Base-by-base conservation (phyloP, 495 filamentous ascomycete genomes). In the Xylaria castorea region DNA sequence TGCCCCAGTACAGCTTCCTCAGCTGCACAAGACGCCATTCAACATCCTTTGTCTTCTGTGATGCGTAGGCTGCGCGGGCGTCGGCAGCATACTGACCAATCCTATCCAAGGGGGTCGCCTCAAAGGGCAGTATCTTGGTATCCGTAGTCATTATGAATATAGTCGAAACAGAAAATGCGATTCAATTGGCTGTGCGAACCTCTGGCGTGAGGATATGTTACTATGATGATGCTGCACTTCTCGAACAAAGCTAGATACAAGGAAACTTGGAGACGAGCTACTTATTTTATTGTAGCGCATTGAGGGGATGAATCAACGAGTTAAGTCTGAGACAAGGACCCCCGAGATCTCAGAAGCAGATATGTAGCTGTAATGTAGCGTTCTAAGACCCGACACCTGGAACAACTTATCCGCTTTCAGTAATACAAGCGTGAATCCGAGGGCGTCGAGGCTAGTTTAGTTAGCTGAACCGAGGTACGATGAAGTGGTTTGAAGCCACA, bases 1-100 rank as follows among this genome's bases (percentile, higher is more conserved):
- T 76, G 3, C 88, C 94, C 94, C 94, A 97, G 84, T 97, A 98
- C 55, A 98, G 91, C 85, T 94, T 95, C 63, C 94, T 91, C 48
- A 98, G 90, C 86, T 98, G 95, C 22, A 88, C 83, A 64, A 94
- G 85, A 66, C 96, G 88, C 85, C 92, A 99, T 75, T 92, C 88
- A 68, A 97, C 78, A 66, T 92, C 86, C 77, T 92, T 92, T 4
- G 93, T 97, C 84, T 92, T 93, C 80, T 95, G 90, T 18, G 92
- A 85, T 73, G 86, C 84, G 84, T 94, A 98, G 27, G 91, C 85
- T 66, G 85, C 81, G 77, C 89, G 89, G 14, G 89, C 81, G 12
- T 81, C 85, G 71, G 86, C 85, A 77, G 87, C 85, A 53, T 90
- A 88, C 70, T 75, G 76, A 20, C 89, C 83, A 75, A 98, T 93